Evolutionary conservation across 257 asterid genomes (phyloP).

Genomic region (Asclepias syriaca): DNA sequence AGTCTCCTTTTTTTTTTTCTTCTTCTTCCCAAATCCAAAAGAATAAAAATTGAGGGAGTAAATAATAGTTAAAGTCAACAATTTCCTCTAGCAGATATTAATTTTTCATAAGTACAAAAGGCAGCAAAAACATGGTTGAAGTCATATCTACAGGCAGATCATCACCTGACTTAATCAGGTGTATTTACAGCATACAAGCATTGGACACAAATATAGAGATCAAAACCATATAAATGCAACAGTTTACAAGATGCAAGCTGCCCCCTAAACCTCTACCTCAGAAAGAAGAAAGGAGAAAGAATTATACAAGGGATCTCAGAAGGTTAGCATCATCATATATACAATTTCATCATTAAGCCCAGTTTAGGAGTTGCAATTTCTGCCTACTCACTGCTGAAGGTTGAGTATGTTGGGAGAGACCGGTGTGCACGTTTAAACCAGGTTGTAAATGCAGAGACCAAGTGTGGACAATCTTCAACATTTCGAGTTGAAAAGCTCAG

Average conservation of each 20-base stretch:
- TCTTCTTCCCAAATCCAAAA: neutral
- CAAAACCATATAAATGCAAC: neutral
- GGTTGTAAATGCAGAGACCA: slow-evolving; percentile 77
- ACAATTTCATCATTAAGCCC: no score
- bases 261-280: neutral
- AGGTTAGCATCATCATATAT: neutral
- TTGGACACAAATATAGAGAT: neutral
- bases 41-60: no score
- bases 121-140: neutral
- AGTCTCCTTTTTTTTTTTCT: neutral
- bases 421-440: slow-evolving; percentile 93
- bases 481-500: slow-evolving; percentile 84
- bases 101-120: neutral
- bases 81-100: no score
- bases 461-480: slow-evolving; percentile 84
- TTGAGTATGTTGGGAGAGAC: slow-evolving; percentile 21
- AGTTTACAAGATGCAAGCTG: neutral
- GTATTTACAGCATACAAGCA: neutral
- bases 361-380: neutral
- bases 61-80: no score
- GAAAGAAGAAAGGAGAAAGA: neutral
- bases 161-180: neutral
- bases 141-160: neutral
- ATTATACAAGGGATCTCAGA: neutral
- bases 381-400: slow-evolving; percentile 2